Conservation (phyloP, 2,329 filamentous ascomycete genomes). For the Fusarium sp. region DNA sequence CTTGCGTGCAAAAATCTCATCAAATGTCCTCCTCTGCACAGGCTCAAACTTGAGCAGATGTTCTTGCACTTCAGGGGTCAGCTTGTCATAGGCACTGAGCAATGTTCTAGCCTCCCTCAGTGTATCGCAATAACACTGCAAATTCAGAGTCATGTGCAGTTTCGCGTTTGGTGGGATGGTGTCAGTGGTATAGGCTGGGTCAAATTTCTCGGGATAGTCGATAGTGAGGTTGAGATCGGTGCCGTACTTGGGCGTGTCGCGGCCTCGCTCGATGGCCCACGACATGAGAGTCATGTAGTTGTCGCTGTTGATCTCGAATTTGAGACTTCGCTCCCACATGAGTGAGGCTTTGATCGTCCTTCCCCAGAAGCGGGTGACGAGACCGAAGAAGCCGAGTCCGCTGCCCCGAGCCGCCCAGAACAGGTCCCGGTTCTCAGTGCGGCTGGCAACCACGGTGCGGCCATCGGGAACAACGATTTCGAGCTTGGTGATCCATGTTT, state of each 20-base stretch:
- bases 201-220: slow-evolving; percentile 22
- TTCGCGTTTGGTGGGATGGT: slow-evolving; percentile 7
- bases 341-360: slow-evolving; percentile 16
- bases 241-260: slow-evolving; percentile 23
- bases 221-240: slow-evolving; percentile 21
- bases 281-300: slow-evolving; percentile 23
- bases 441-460: slow-evolving; percentile 10
- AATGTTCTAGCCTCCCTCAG: slow-evolving; percentile 14
- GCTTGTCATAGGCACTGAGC: slow-evolving; percentile 18
- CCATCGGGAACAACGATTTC: slow-evolving; percentile 21
- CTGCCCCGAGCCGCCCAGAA: slow-evolving; percentile 19
- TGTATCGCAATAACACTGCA: slow-evolving; percentile 13
- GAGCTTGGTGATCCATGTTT: slow-evolving; percentile 18
- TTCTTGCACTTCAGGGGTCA: slow-evolving; percentile 11
- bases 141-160: slow-evolving; percentile 16
- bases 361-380: slow-evolving; percentile 18
- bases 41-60: slow-evolving; percentile 13
- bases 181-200: slow-evolving; percentile 13
- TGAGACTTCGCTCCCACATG: slow-evolving; percentile 20
- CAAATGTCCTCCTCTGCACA: slow-evolving; percentile 14
- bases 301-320: slow-evolving; percentile 22
- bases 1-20: slow-evolving; percentile 17
- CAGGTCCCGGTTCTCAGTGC: slow-evolving; percentile 18
- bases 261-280: slow-evolving; percentile 19
- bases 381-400: slow-evolving; percentile 14